These are phyloP conservation scores for Fusarium sp. DNA, from an alignment of 2,329 filamentous ascomycete genomes.

Conservation along the genomic window DNA sequence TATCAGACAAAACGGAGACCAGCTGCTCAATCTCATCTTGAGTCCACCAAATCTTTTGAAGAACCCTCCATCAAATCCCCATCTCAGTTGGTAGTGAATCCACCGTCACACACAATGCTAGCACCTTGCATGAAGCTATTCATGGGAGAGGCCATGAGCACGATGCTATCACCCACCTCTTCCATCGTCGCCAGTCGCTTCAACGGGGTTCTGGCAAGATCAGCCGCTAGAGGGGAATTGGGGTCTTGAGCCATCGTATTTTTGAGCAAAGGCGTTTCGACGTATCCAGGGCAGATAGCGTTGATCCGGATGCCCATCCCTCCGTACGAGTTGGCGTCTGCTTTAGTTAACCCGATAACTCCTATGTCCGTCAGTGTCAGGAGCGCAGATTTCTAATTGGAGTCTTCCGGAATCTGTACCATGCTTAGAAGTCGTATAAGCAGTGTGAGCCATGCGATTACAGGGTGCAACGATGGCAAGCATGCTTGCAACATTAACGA, in stretches of 20 bases:
- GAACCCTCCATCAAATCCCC: too few relatives aligned
- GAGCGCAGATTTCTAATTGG: background rate
- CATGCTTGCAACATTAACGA: conserved; percentile 66
- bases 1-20: background rate
- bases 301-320: conserved; percentile 66
- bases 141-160: conserved; percentile 62
- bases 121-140: conserved; percentile 64
- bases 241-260: conserved; percentile 34
- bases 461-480: conserved; percentile 57
- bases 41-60: too few relatives aligned
- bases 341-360: conserved; percentile 63
- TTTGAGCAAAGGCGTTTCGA: conserved; percentile 54
- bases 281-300: conserved; percentile 67
- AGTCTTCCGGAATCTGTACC: conserved; percentile 41
- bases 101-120: conserved; percentile 59
- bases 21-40: background rate
- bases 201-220: conserved; percentile 58
- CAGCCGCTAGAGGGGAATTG: conserved; percentile 47
- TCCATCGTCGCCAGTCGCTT: conserved; percentile 59
- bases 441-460: conserved; percentile 51
- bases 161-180: conserved; percentile 64
- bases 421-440: conserved; percentile 65
- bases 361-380: conserved; percentile 21
- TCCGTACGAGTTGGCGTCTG: conserved; percentile 64
- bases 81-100: conserved; percentile 46